Base-by-base conservation (phyloP, 805 yeast genomes). In the Yamadazyma endophytica region DNA sequence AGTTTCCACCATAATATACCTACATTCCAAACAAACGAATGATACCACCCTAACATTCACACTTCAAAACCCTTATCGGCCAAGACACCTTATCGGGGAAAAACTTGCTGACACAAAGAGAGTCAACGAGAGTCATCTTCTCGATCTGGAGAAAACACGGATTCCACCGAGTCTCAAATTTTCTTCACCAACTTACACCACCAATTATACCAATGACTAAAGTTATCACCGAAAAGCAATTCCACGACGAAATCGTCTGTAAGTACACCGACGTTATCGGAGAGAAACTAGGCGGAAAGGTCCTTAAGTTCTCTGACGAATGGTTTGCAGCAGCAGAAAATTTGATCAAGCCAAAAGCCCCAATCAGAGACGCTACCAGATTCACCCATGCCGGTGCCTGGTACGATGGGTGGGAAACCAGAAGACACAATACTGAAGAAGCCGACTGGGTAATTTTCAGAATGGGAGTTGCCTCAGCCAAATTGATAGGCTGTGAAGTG, bases 321-420 rank as follows among this genome's bases (percentile, higher is more conserved):
- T 90, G 94, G 92, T 90, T 90, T 61, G 97, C 97, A 1, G 90
- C 77, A 25, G 97, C 97, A 5, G 75, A 70, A 19, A 90, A 90
- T 60, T 70, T 90, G 48, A 79, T 88, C 54, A 79, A 84, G 51
- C 89, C 96, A 22, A 71, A 70, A 27, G 72, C 80, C 3, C 95
- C 97, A 2, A 73, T 86, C 35, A 68, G 94, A 50, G 95, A 87
- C 47, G 81, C 83, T 8, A 82, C 88, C 17, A 70, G 74, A 47
- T 89, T 87, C 56, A 76, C 80, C 2, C 82, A 74, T 37, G 75
- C 89, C 3, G 97, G 97, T 31, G 96, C 96, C 4, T 90, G 97
- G 96, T 90, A 86, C 54, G 98, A 90, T 46, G 98, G 98, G 14
- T 90, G 97, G 97, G 97, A 90, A 59, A 90, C 97, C 9, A 73